Evolutionary conservation across 306 rosid genomes (phyloP).

Genomic region (Fagus crenata): DNA sequence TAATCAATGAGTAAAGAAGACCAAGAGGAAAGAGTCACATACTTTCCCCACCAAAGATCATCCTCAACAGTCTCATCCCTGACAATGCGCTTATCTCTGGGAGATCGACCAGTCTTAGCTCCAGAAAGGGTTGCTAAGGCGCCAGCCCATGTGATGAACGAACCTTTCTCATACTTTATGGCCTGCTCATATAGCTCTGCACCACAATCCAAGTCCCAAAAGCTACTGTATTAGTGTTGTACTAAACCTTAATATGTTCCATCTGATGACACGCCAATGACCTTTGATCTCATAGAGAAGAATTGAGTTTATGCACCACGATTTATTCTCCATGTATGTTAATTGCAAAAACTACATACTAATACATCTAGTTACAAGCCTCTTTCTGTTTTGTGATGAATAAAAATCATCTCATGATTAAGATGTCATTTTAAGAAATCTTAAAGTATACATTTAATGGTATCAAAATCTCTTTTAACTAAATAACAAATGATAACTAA

Average conservation of each 20-base stretch:
- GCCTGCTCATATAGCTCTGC: slow-evolving; percentile 91
- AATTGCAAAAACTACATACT: too few species aligned
- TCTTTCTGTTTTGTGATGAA: too few species aligned
- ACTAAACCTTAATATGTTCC: neutral
- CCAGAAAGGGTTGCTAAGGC: slow-evolving; percentile 95
- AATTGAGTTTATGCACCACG: too few species aligned
- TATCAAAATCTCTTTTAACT: too few species aligned
- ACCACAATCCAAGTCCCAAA: neutral
- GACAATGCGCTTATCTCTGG: slow-evolving; percentile 87
- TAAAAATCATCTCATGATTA: too few species aligned
- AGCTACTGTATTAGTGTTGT: neutral
- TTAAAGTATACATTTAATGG: too few species aligned
- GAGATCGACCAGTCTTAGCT: slow-evolving; percentile 93
- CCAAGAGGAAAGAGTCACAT: slow-evolving; percentile 22
- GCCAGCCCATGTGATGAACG: slow-evolving; percentile 70
- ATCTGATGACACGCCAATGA: too few species aligned
- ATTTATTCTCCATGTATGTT: too few species aligned
- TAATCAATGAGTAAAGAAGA: neutral
- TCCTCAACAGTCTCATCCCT: slow-evolving; percentile 61
- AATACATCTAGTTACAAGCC: too few species aligned
- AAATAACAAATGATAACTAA: too few species aligned
- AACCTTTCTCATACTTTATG: slow-evolving; percentile 84
- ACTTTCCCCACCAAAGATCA: slow-evolving; percentile 99
- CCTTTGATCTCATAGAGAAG: too few species aligned
- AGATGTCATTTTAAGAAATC: too few species aligned